phyloP scores from a whole-genome alignment of 31 red algal genomes.

The Endocladia muricata region DNA sequence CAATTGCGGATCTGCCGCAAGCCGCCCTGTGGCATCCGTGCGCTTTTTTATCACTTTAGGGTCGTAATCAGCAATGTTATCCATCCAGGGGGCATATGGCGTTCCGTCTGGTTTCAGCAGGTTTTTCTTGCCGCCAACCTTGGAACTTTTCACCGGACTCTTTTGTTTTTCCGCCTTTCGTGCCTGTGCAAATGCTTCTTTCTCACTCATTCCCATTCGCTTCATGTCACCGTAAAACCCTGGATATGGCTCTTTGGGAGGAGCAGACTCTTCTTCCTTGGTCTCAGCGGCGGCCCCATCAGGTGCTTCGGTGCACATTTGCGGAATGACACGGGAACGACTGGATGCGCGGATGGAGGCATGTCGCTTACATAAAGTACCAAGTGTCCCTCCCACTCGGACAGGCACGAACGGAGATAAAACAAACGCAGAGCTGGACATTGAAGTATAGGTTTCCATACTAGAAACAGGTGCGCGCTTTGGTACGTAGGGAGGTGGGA shows the following conservation, averaged over 20 bases:
- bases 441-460: no score
- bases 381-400: no score
- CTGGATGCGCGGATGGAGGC: no score
- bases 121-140: conserved; percentile 84
- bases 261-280: background rate
- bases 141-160: conserved; percentile 48
- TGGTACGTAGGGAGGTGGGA: no score
- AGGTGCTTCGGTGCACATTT: no score
- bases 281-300: background rate
- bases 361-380: no score
- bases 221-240: conserved; percentile 65
- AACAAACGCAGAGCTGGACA: no score
- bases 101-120: conserved; percentile 84
- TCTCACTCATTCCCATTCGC: conserved; percentile 44
- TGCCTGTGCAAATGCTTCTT: conserved; percentile 53
- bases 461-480: no score
- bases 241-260: conserved; percentile 55
- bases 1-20: conserved; percentile 86
- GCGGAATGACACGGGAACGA: no score
- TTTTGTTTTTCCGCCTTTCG: conserved; percentile 36
- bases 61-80: conserved; percentile 48
- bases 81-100: conserved; percentile 96
- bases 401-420: no score
- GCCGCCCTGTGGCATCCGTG: conserved; percentile 72
- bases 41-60: conserved; percentile 45